Percentiles rank a stretch among this genome's conserved stretches.
Evolutionary conservation across 768 basidiomycete species (phyloP).

Genomic region (Calvatia gigantea): DNA sequence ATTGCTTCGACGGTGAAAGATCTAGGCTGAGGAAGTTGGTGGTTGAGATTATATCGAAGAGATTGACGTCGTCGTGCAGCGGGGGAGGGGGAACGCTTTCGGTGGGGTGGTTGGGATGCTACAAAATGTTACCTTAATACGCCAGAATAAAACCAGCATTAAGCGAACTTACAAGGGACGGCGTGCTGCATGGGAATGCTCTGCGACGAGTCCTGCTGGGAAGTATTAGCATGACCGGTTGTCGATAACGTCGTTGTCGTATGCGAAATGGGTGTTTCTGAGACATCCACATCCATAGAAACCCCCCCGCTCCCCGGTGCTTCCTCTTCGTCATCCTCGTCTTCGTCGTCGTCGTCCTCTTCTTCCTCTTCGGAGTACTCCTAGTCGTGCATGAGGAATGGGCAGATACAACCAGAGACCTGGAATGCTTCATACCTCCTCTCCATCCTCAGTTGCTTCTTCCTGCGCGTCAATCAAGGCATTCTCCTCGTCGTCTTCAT

Average conservation of each 20-base stretch:
- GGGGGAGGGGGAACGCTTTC: conserved; percentile 29
- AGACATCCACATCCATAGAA: conserved; percentile 23
- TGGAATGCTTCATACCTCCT: conserved; percentile 13
- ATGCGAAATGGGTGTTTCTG: conserved; percentile 11
- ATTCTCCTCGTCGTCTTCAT: conserved; percentile 11
- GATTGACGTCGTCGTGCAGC: conserved; percentile 30
- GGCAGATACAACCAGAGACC: background rate
- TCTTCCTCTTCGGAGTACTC: conserved; percentile 45
- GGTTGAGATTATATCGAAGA: conserved; percentile 27
- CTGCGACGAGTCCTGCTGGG: conserved; percentile 3
- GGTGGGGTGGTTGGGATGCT: conserved; percentile 21
- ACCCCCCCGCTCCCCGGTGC: conserved; percentile 25
- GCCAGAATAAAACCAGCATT: background rate
- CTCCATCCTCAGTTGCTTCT: conserved; percentile 13
- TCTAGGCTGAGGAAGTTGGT: conserved; percentile 31
- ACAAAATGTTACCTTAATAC: background rate
- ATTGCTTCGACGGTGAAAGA: conserved; percentile 88
- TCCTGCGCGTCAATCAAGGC: conserved; percentile 8
- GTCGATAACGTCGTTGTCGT: conserved; percentile 4
- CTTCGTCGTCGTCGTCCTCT: conserved; percentile 45
- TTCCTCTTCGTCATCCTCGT: conserved; percentile 50
- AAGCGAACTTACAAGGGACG: conserved; percentile 7
- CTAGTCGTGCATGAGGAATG: background rate
- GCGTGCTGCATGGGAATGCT: background rate
- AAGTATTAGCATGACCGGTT: conserved; percentile 4